phyloP scores from a whole-genome alignment of 1,284 basidiomycete genomes.

The Dichomitus squalens region DNA sequence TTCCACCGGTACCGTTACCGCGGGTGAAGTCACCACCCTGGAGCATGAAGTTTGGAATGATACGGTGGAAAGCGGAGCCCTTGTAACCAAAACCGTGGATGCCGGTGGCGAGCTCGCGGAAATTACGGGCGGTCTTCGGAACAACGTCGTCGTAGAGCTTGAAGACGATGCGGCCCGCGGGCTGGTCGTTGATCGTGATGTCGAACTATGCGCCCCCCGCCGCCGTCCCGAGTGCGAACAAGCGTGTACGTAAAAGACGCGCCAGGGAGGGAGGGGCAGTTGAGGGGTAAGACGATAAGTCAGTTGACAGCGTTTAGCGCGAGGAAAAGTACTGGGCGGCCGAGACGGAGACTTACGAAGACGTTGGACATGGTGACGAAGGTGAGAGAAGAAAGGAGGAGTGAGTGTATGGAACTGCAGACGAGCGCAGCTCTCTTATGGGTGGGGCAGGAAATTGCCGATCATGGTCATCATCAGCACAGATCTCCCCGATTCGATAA shows the following conservation, averaged over 20 bases:
- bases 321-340: neutral
- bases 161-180: conserved; percentile 56
- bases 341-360: conserved; percentile 41
- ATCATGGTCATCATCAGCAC: conserved; percentile 34
- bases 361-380: conserved; percentile 46
- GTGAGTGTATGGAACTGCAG: conserved; percentile 20
- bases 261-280: neutral
- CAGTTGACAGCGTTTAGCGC: neutral
- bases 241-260: neutral
- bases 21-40: conserved; percentile 77
- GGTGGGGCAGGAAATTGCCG: conserved; percentile 31
- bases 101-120: conserved; percentile 53
- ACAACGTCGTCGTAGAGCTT: conserved; percentile 57
- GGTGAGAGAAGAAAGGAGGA: conserved; percentile 24
- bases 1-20: conserved; percentile 87
- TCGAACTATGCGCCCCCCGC: conserved; percentile 46
- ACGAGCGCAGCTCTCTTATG: conserved; percentile 27
- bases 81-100: conserved; percentile 44
- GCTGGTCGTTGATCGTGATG: conserved; percentile 54
- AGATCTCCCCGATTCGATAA: conserved; percentile 31
- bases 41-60: conserved; percentile 52
- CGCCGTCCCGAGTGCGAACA: neutral
- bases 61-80: conserved; percentile 40
- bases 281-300: neutral
- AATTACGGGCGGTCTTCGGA: conserved; percentile 53